Base-by-base conservation (phyloP, 2,329 filamentous ascomycete species). In the Emydomyces testavorans region DNA sequence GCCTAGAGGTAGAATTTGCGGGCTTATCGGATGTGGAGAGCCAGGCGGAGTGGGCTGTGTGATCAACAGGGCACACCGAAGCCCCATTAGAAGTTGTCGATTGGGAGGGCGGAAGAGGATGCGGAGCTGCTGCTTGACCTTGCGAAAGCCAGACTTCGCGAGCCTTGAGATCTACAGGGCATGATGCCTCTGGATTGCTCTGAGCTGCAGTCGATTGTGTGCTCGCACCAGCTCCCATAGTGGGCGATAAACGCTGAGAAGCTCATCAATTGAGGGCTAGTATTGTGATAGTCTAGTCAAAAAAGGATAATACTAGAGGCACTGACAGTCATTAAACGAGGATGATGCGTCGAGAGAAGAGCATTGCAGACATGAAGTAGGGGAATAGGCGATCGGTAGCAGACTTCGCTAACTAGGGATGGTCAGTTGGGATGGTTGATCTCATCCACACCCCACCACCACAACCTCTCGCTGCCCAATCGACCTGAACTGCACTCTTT, bases 161-260 rank as follows among this genome's bases (percentile, higher is more conserved):
- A 45, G 87, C 83, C 60, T 86, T 85, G 69, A 89, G 84, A 68
- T 96, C 89, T 60, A 96, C 87, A 4, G 92, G 92, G 60, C 92
- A 96, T 50, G 73, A 73, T 34, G 65, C 66, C 16, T 60, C 59
- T 32, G 57, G 53, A 58, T 42, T 53, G 50, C 26, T 60, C 55
- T 48, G 35, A 15, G 43, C 4, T 20, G 60, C 40, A 23, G n/a
- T n/a, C n/a, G 56, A 43, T 23, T 58, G 62, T 32, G 63, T 66
- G 54, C 66, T 68, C 38, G 60, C 63, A 52, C 57, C 59, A 43
- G 65, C 62, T 28, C 62, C 64, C 65, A 68, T 69, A 46, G 51
- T 56, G 50, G 29, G 48, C 36, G 48, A 48, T 28, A 40, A 36
- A 29, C 39, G 43, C 42, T 48, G 48, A 48, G 46, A 51, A 46